A percentile compares a stretch with the other conserved stretches of the same genome.
These are phyloP conservation scores for Danielia reshetovae DNA, from an alignment of 805 yeast genomes.

Conservation along the genomic window DNA sequence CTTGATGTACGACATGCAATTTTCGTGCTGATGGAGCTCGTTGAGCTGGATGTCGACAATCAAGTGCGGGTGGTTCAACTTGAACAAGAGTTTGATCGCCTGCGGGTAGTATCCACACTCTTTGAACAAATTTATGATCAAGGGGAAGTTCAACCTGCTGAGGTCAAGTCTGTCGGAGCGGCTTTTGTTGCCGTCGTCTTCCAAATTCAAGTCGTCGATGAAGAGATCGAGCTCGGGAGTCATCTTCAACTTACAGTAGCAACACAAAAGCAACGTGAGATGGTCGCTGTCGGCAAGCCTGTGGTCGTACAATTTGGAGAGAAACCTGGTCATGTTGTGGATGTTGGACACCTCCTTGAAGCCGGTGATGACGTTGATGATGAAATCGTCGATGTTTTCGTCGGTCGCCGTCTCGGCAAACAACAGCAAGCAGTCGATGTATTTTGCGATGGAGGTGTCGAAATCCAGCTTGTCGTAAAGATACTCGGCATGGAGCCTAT, in stretches of 20 bases:
- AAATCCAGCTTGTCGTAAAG: constrained; percentile 63
- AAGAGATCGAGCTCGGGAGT: constrained; percentile 55
- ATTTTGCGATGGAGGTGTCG: constrained; percentile 71
- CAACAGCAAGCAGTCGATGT: constrained; percentile 43
- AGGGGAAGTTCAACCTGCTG: constrained; percentile 46
- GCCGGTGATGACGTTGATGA: constrained; percentile 74
- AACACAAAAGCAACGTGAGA: constrained; percentile 70
- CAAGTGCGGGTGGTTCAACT: constrained; percentile 65
- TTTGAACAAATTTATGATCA: constrained; percentile 64
- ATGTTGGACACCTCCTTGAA: constrained; percentile 77
- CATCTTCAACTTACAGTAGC: constrained; percentile 72
- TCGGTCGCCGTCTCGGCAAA: constrained; percentile 5
- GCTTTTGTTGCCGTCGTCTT: constrained; percentile 10
- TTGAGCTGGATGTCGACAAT: constrained; percentile 73
- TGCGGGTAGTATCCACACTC: constrained; percentile 65
- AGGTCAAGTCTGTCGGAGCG: constrained; percentile 6
- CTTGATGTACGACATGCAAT: constrained; percentile 61
- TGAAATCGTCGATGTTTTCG: constrained; percentile 24
- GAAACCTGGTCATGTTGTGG: constrained; percentile 55
- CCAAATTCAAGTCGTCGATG: constrained; percentile 39
- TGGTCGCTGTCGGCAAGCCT: constrained; percentile 71
- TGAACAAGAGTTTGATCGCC: constrained; percentile 67
- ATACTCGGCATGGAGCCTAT: constrained; percentile 61
- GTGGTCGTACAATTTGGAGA: constrained; percentile 55
- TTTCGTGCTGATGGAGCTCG: constrained; percentile 57